Conservation (phyloP, 768 basidiomycete species). For the Amanita thiersii region DNA sequence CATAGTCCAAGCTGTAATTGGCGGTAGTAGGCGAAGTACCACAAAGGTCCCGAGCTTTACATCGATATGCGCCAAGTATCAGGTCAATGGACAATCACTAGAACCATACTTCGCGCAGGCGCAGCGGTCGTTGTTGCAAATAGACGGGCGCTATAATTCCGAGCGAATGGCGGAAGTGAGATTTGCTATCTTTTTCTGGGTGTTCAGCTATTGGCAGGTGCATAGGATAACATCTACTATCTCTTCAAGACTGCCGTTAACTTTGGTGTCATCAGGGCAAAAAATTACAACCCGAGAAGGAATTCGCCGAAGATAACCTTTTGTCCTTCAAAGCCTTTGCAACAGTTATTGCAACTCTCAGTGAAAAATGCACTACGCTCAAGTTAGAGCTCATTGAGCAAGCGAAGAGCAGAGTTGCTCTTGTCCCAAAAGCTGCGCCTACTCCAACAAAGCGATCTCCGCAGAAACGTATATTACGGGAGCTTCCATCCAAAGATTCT, state of each 20-base stretch:
- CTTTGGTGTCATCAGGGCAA: slow-evolving; percentile 8
- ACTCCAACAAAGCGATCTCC: slow-evolving; percentile 9
- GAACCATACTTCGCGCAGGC: slow-evolving; percentile 23
- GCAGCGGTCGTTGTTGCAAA: slow-evolving; percentile 23
- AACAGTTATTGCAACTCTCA: slow-evolving; percentile 7
- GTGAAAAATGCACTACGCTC: slow-evolving; percentile 10
- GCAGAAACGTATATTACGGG: slow-evolving; percentile 9
- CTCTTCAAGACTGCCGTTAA: background rate
- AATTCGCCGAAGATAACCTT: slow-evolving; percentile 10
- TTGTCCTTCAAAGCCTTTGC: slow-evolving; percentile 8
- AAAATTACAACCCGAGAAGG: slow-evolving; percentile 8
- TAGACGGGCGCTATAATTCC: slow-evolving; percentile 14
- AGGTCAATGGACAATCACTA: slow-evolving; percentile 10
- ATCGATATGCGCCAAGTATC: slow-evolving; percentile 19
- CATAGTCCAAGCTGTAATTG: slow-evolving; percentile 19
- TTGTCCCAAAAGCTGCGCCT: slow-evolving; percentile 1
- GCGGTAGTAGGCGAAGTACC: slow-evolving; percentile 11
- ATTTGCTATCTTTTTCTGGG: slow-evolving; percentile 40
- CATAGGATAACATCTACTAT: slow-evolving; percentile 2
- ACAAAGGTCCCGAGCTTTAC: slow-evolving; percentile 15
- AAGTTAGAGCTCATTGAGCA: slow-evolving; percentile 10
- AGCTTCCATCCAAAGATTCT: slow-evolving; percentile 11
- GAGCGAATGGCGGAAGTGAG: slow-evolving; percentile 18
- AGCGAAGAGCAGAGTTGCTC: slow-evolving; percentile 1
- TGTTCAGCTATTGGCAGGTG: slow-evolving; percentile 31